Evolutionary conservation across 1,284 basidiomycete species (phyloP).

Genomic region (Rhodotorula sp.): DNA sequence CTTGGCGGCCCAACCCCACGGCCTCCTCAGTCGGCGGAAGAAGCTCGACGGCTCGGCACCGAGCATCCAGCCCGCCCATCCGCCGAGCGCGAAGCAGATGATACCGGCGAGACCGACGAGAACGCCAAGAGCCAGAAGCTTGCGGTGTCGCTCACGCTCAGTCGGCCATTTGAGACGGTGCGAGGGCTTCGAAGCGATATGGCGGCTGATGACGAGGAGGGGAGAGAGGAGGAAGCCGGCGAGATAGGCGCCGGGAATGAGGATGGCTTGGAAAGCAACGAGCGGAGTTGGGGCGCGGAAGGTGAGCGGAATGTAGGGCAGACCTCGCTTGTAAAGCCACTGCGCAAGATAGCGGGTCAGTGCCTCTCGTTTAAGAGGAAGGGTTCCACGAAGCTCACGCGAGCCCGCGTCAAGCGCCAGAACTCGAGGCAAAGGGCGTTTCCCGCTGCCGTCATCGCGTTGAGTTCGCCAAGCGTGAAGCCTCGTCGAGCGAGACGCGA

Average conservation of each 20-base stretch:
- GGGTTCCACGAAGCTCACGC: conserved; percentile 32
- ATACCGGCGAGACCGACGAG: conserved; percentile 75
- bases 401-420: conserved; percentile 37
- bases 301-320: conserved; percentile 53
- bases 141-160: conserved; percentile 79
- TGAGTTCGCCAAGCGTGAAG: conserved; percentile 92
- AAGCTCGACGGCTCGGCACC: conserved; percentile 60
- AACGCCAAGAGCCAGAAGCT: conserved; percentile 81
- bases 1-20: conserved; percentile 84
- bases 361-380: background rate
- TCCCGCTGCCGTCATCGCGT: conserved; percentile 80
- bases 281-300: conserved; percentile 91
- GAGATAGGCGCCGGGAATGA: conserved; percentile 88
- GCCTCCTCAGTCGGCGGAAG: conserved; percentile 49
- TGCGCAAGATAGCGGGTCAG: conserved; percentile 56
- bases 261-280: conserved; percentile 85
- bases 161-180: conserved; percentile 79
- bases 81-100: conserved; percentile 79
- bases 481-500: conserved; percentile 85
- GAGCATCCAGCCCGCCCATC: conserved; percentile 89
- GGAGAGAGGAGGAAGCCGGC: conserved; percentile 93
- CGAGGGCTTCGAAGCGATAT: conserved; percentile 85
- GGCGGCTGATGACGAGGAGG: conserved; percentile 84
- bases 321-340: conserved; percentile 67
- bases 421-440: conserved; percentile 80